phyloP scores from a whole-genome alignment of 2,329 filamentous ascomycete species.

The Aspergillus fijiensis region DNA sequence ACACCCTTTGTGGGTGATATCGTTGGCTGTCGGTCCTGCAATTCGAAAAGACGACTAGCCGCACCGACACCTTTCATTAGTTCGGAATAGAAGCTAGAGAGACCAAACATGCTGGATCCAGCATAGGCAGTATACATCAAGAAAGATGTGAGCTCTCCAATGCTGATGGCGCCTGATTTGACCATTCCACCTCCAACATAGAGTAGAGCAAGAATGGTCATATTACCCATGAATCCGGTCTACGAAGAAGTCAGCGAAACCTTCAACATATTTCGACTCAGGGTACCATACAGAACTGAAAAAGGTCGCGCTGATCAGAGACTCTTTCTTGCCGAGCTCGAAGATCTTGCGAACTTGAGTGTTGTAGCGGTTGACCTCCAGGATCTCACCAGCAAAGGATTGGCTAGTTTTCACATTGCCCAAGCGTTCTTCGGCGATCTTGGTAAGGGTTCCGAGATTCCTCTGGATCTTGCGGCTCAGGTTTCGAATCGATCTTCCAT shows the following conservation, averaged over 20 bases:
- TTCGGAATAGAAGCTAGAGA: conserved; percentile 96
- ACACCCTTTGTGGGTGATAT: conserved; percentile 83
- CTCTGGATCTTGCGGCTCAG: conserved; percentile 91
- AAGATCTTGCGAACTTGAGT: conserved; percentile 91
- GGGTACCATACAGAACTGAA: conserved; percentile 60
- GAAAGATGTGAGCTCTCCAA: conserved; percentile 93
- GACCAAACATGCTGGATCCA: conserved; percentile 82
- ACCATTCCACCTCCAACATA: conserved; percentile 91
- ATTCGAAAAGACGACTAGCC: conserved; percentile 91
- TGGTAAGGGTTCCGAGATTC: conserved; percentile 87
- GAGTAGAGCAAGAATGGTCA: conserved; percentile 89
- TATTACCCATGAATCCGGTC: conserved; percentile 90
- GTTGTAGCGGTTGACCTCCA: conserved; percentile 90
- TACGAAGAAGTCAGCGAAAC: conserved; percentile 43
- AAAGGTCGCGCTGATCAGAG: conserved; percentile 85
- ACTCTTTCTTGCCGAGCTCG: conserved; percentile 79
- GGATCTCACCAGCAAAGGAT: conserved; percentile 88
- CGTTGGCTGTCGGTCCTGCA: conserved; percentile 83
- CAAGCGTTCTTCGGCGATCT: conserved; percentile 96
- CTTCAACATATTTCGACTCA: background rate
- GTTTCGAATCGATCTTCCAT: conserved; percentile 83
- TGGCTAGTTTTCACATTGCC: conserved; percentile 97
- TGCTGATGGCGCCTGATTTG: conserved; percentile 76
- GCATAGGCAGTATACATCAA: conserved; percentile 96
- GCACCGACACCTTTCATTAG: conserved; percentile 99